Base-by-base conservation (phyloP, 176 grass and related monocot genomes). In the Oryza officinalis region DNA sequence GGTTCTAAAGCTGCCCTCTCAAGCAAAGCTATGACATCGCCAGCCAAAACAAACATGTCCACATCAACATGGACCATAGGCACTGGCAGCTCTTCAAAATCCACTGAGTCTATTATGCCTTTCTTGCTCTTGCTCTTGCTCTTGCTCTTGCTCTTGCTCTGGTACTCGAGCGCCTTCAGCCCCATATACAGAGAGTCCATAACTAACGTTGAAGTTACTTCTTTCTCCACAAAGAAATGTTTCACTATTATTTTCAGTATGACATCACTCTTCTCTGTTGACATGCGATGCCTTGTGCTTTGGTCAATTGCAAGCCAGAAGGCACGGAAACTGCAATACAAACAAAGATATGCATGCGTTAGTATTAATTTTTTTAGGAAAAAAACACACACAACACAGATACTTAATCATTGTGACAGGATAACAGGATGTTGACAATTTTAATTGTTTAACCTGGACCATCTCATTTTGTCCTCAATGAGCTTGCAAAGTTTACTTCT, bases 121-220 rank as follows among this genome's bases (percentile, higher is more conserved):
- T 93, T 93, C 59, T 87, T 86, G 80, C 75, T 63, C 83, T 87
- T 86, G 80, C 65, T 61, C 83, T 89, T 89, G 84, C 83, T 89
- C 78, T 91, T 86, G 80, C 75, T 63, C 83, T 87, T 86, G 80
- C 65, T 61, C 83, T 89, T 89, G 84, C 83, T 89, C 78, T 91
- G 87, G 77, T 69, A 65, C 86, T 91, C 92, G 57, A 94, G 89
- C 43, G 89, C 83, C 86, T 88, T 91, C 75, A 94, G 65, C 70
- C 91, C 94, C 15, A 84, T 97, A 76, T 97, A 89, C 52, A 97
- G 82, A 76, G 91, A 88, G 67, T 93, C 94, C 94, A 97, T 97
- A 78, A 93, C 87, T 76, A 97, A 80, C 83, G 94, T 97, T 63
- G 91, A 97, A 41, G 94, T 93, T 45, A 97, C 94, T 47, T 97